These are phyloP conservation scores for Apodospora peruviana DNA, from an alignment of 495 filamentous ascomycete species.

Conservation along the genomic window DNA sequence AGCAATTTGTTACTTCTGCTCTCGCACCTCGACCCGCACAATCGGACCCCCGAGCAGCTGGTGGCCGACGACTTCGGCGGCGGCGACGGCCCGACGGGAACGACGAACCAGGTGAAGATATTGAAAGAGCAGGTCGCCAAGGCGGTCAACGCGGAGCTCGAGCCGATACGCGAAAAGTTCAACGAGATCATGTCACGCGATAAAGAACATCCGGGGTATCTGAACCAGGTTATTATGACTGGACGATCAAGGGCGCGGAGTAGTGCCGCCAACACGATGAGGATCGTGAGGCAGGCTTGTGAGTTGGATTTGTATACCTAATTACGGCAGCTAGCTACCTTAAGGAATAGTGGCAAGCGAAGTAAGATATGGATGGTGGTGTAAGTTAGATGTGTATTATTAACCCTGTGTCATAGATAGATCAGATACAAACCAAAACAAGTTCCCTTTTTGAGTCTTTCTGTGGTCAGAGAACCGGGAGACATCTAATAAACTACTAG, in stretches of 20 bases:
- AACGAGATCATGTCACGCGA: slow-evolving; percentile 44
- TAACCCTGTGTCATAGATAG: too few species aligned
- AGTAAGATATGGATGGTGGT: too few species aligned
- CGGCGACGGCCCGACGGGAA: slow-evolving; percentile 20
- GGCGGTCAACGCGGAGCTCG: slow-evolving; percentile 50
- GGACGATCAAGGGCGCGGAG: slow-evolving; percentile 55
- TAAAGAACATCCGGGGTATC: slow-evolving; percentile 24
- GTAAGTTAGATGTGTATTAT: too few species aligned
- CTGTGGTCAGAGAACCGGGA: too few species aligned
- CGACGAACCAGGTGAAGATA: slow-evolving; percentile 42
- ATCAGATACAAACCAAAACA: too few species aligned
- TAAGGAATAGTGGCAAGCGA: too few species aligned
- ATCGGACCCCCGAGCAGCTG: slow-evolving; percentile 47
- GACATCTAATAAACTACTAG: too few species aligned
- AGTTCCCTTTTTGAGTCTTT: too few species aligned
- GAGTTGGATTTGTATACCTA: slow-evolving; percentile 50
- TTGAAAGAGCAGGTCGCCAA: slow-evolving; percentile 62
- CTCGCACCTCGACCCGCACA: slow-evolving; percentile 51
- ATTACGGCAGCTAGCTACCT: too few species aligned
- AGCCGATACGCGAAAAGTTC: slow-evolving; percentile 58
- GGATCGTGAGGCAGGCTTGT: slow-evolving; percentile 51
- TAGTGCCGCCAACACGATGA: slow-evolving; percentile 67
- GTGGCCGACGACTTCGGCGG: slow-evolving; percentile 29
- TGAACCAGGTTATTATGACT: slow-evolving; percentile 54
- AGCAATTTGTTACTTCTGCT: slow-evolving; percentile 79